Percentiles rank a stretch among this genome's conserved stretches.
Evolutionary conservation across 352 stramenopile species (phyloP).

Genomic region (Blastocystis hominis): DNA sequence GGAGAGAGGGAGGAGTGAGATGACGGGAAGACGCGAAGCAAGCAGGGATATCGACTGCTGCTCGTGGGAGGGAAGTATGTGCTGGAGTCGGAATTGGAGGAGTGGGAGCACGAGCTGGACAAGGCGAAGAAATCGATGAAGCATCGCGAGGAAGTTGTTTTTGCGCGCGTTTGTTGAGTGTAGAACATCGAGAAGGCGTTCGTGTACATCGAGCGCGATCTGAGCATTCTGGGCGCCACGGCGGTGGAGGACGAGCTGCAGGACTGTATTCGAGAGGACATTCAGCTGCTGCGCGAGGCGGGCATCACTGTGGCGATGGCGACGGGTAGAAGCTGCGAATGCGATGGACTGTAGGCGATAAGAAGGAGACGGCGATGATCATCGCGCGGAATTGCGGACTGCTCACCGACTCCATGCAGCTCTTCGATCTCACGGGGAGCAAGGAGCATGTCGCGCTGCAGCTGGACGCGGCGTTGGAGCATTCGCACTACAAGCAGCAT

Average conservation of each 20-base stretch:
- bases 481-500: not conserved
- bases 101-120: slow-evolving; percentile 3
- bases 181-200: slow-evolving; percentile 44
- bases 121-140: slow-evolving; percentile 51
- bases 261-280: slow-evolving; percentile 45
- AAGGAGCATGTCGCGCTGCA: not conserved
- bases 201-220: slow-evolving; percentile 1
- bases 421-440: slow-evolving; percentile 4
- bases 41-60: slow-evolving; percentile 53
- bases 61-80: slow-evolving; percentile 27
- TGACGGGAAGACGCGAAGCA: not conserved
- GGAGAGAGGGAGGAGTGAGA: not conserved
- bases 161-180: not conserved
- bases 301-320: slow-evolving; percentile 40
- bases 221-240: slow-evolving; percentile 24
- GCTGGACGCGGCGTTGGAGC: not conserved
- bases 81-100: not conserved
- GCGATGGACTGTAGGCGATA: not conserved
- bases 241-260: slow-evolving; percentile 48
- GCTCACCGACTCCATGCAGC: not conserved
- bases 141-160: slow-evolving; percentile 23
- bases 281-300: slow-evolving; percentile 35
- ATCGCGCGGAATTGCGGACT: slow-evolving; percentile 47
- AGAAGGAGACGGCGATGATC: slow-evolving; percentile 56
- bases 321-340: not conserved